Conservation (phyloP, 1,284 basidiomycete species). For the Phellopilus nigrolimitatus region DNA sequence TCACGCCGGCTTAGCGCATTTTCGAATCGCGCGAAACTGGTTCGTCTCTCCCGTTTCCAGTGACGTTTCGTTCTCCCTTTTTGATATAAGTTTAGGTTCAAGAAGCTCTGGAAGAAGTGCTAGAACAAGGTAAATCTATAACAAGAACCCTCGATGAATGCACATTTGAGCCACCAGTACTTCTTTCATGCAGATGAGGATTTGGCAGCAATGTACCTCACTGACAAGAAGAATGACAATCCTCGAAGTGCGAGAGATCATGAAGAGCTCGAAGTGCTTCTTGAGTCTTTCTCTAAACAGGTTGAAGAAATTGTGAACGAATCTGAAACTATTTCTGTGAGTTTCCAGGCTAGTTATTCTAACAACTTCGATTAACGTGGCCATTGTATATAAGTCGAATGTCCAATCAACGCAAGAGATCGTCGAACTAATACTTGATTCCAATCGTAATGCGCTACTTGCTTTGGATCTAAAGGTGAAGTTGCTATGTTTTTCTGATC, state of each 20-base stretch:
- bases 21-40: conserved; percentile 82
- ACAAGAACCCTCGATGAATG: background rate
- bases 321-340: conserved; percentile 81
- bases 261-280: conserved; percentile 87
- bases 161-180: conserved; percentile 4
- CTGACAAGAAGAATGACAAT: conserved; percentile 63
- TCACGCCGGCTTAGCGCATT: conserved; percentile 82
- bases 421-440: conserved; percentile 94
- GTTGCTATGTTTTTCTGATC: conserved; percentile 7
- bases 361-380: conserved; percentile 7
- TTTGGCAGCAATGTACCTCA: conserved; percentile 87
- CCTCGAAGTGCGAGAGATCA: conserved; percentile 70
- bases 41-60: conserved; percentile 29
- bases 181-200: conserved; percentile 70
- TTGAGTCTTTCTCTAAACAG: conserved; percentile 94
- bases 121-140: conserved; percentile 68
- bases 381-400: conserved; percentile 55
- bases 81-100: conserved; percentile 56
- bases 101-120: conserved; percentile 83
- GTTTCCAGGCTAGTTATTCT: conserved; percentile 22
- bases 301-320: conserved; percentile 95
- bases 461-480: conserved; percentile 85
- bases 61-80: conserved; percentile 5
- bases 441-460: conserved; percentile 90
- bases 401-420: conserved; percentile 97